Base-by-base conservation (phyloP, 2,329 filamentous ascomycete species). In the Teratosphaeriaceae sp. region DNA sequence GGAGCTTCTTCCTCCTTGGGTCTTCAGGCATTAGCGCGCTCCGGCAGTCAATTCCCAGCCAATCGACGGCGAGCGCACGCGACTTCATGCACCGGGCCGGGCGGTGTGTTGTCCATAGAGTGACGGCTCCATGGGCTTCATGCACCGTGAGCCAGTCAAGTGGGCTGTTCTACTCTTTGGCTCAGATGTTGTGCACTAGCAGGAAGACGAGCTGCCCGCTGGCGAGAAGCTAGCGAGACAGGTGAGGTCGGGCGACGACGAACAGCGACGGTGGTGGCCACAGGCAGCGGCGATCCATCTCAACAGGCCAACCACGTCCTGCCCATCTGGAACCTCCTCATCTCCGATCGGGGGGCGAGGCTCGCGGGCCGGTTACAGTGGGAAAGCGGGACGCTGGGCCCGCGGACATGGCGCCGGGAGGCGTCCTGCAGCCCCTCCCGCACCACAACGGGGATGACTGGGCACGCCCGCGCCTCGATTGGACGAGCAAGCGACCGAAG, bases 141-240 rank as follows among this genome's bases (percentile, higher is more conserved):
- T 39, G 37, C 26, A 39, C 9, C 11, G 5, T 39, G 37, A 39
- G 26, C 41, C 41, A 43, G 22, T 43, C 6, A n/a, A 34, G 13
- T 30, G 19, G 3, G 15, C 3, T 15, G 3, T 19, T 7, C 8
- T 18, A 4, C 2, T 24, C 7, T 38, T 38, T 34, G 35, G 24
- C 21, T 35, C 1, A 16, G 35, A 12, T 44, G 35, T 40, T 27
- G 35, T 26, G 21, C 35, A 36, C 35, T 34, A 34, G 9, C 18
- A n/a, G n/a, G 23, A 20, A n/a, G n/a, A n/a, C n/a, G 38, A 12
- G 19, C 27, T 26, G 29, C 33, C 11, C 19, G 33, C 23, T 38
- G 8, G 5, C 6, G 34, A 19, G 19, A 16, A 22, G 3, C 19
- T 20, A 26, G 40, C 20, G 15, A 16, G 12, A 19, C 16, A 26